Conservation (phyloP, 2,329 filamentous ascomycete species). For the Aspergillus viridinutans region DNA sequence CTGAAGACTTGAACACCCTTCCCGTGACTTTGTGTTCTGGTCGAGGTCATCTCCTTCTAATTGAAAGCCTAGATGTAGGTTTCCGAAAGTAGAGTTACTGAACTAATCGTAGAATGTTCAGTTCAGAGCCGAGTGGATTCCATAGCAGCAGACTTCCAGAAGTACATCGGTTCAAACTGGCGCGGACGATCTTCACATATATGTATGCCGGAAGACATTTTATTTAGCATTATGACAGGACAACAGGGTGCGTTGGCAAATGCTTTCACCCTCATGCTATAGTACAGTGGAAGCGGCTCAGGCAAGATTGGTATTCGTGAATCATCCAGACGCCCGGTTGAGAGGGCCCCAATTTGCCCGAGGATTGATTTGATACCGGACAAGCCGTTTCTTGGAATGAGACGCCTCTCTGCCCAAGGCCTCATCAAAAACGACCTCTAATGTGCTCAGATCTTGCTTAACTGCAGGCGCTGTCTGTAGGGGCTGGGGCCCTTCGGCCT, state of each 20-base stretch:
- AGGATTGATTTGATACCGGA: constrained; percentile 88
- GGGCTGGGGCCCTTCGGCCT: neutral
- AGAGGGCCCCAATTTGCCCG: constrained; percentile 92
- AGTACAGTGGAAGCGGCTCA: neutral
- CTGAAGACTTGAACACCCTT: too few relatives aligned
- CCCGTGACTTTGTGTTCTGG: too few relatives aligned
- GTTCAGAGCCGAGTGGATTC: too few relatives aligned
- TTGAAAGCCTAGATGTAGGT: too few relatives aligned
- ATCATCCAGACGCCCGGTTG: constrained; percentile 39
- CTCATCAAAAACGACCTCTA: constrained; percentile 75
- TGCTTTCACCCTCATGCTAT: neutral
- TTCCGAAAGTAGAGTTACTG: too few relatives aligned
- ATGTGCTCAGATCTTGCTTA: constrained; percentile 34
- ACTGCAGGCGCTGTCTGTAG: constrained; percentile 5
- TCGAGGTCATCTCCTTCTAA: too few relatives aligned
- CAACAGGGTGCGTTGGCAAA: neutral
- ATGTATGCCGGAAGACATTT: too few relatives aligned
- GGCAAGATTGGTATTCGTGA: neutral
- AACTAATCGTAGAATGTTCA: too few relatives aligned
- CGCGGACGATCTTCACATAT: too few relatives aligned
- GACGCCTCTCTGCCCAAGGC: constrained; percentile 63
- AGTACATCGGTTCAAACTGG: too few relatives aligned
- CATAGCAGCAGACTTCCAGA: too few relatives aligned
- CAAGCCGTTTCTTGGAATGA: constrained; percentile 60
- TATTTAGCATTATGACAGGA: too few relatives aligned